A percentile compares a stretch with the other conserved stretches of the same genome.
Conservation (phyloP, 208 protist genomes). For the Strigomonas galati region DNA sequence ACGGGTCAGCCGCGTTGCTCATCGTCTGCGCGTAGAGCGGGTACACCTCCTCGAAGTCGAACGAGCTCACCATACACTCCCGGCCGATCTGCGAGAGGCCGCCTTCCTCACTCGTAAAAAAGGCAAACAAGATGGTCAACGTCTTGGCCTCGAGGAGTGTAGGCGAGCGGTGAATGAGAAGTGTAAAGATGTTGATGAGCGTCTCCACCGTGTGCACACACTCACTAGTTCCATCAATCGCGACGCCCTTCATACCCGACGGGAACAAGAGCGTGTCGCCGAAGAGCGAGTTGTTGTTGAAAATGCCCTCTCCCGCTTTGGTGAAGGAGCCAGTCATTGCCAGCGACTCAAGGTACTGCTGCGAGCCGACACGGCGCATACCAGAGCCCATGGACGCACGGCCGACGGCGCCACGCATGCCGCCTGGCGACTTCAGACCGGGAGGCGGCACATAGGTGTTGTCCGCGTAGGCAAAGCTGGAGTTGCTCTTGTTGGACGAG, state of each 20-base stretch:
- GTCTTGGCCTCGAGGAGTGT: slow-evolving; percentile 25
- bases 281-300: slow-evolving; percentile 21
- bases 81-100: slow-evolving; percentile 46
- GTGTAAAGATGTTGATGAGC: slow-evolving; percentile 44
- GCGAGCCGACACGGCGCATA: neutral
- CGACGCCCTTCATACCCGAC: slow-evolving; percentile 6
- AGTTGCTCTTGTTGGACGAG: neutral
- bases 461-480: neutral
- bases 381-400: neutral
- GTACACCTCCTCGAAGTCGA: slow-evolving; percentile 57
- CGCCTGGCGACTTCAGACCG: no score
- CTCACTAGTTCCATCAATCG: slow-evolving; percentile 18
- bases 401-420: no score
- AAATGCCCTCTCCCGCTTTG: slow-evolving; percentile 3
- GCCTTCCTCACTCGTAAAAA: slow-evolving; percentile 40
- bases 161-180: slow-evolving; percentile 41
- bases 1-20: slow-evolving; percentile 18
- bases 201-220: slow-evolving; percentile 33
- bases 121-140: slow-evolving; percentile 39
- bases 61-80: slow-evolving; percentile 48
- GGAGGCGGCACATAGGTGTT: no score
- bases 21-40: slow-evolving; percentile 48
- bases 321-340: slow-evolving; percentile 10
- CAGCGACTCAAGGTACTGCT: neutral
- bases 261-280: slow-evolving; percentile 13